Conservation (phyloP, 345 rosid species). For the Firmiana major region DNA sequence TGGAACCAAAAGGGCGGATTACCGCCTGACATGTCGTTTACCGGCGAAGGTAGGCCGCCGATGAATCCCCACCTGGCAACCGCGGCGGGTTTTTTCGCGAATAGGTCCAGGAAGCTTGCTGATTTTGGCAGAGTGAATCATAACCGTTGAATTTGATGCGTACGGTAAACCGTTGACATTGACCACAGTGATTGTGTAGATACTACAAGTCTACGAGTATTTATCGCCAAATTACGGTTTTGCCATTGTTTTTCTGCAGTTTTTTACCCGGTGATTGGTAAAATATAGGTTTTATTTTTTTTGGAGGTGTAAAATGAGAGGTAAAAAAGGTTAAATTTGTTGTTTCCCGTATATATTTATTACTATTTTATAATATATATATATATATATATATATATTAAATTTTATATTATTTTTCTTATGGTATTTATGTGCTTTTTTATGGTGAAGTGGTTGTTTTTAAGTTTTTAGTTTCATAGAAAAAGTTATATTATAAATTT, state of each 20-base stretch:
- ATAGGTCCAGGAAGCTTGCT: conserved; percentile 72
- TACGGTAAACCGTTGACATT: conserved; percentile 25
- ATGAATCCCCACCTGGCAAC: conserved; percentile 62
- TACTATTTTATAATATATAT: too few species aligned
- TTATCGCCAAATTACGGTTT: conserved; percentile 20
- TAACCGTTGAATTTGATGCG: conserved; percentile 71
- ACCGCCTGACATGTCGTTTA: conserved; percentile 26
- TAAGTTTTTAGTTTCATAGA: too few species aligned
- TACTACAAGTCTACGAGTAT: neutral
- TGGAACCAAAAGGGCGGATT: conserved; percentile 56
- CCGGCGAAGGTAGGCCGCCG: conserved; percentile 51
- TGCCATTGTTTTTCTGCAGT: conserved; percentile 20
- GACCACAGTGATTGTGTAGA: conserved; percentile 1
- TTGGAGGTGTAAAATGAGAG: neutral
- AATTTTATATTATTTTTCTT: too few species aligned
- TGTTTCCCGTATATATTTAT: neutral
- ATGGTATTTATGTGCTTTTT: too few species aligned
- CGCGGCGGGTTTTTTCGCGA: conserved; percentile 59
- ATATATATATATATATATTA: too few species aligned
- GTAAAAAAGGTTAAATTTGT: neutral
- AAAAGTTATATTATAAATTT: too few species aligned
- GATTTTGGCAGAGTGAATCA: conserved; percentile 72
- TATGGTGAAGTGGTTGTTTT: too few species aligned
- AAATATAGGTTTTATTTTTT: neutral
- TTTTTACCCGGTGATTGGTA: neutral